Base-by-base conservation (phyloP, 2,329 filamentous ascomycete species). In the Aspergillus sp. region DNA sequence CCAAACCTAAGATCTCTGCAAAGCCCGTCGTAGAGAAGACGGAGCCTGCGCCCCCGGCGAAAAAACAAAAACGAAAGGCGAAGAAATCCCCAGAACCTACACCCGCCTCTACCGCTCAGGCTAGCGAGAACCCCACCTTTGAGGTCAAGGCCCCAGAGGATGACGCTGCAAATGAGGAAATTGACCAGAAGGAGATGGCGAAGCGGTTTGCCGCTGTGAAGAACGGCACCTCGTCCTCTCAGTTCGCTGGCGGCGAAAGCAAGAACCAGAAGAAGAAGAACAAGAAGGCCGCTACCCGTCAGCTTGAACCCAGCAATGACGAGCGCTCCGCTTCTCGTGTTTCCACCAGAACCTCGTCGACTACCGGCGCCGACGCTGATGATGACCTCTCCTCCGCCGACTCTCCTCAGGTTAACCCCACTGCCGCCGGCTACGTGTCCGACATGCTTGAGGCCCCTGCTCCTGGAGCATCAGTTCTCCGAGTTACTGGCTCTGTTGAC, bases 401-500 rank as follows among this genome's bases (percentile, higher is more conserved):
- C 45, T 93, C 90, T 11, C 89, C 91, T 33, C 79, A 84, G 51
- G 77, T 81, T 49, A 73, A 73, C 41, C 73, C 78, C 39, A 71
- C 69, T 44, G 64, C 71, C 27, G 82, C 84, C 59, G 86, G 84
- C 55, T 90, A 90, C 70, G 86, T 97, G 57, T 89, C 89, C 55
- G 93, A 97, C 76, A 98, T 98, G 93, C 87, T 98, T 15, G 92
- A 96, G 76, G 81, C 89, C 49, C 77, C 84, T 44, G 75, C 84
- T 3, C 73, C 86, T 40, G 89, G 86, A 54, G 89, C 91, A 23
- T 87, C 87, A 0, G 86, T 96, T 48, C 81, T 97, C 61, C 90
- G 90, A 61, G 81, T 98, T 62, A 95, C 89, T 55, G 87, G 87
- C 72, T 84, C 76, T 68, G 83, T 77, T 72, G 86, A 63, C 8